Evolutionary conservation across 495 filamentous ascomycete species (phyloP).

Genomic region (Aspergillus haitiensis): DNA sequence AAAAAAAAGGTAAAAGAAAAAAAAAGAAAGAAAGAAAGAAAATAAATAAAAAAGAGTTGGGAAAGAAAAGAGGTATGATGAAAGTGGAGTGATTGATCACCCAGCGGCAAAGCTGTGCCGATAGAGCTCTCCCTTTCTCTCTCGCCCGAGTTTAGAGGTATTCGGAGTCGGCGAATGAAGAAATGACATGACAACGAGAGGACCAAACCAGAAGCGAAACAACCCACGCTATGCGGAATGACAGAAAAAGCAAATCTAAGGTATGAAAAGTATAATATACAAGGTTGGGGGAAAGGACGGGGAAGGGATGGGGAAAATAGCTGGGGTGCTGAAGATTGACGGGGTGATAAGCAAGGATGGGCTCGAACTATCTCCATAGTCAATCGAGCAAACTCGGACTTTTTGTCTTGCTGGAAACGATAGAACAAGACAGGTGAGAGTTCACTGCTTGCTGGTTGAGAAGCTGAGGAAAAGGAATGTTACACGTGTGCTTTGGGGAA

Average conservation of each 20-base stretch:
- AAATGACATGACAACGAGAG: slow-evolving; percentile 25
- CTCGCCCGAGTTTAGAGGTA: slow-evolving; percentile 8
- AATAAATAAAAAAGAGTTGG: neutral
- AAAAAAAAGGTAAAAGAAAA: neutral
- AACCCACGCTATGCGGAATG: slow-evolving; percentile 31
- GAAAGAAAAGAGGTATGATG: slow-evolving; percentile 3
- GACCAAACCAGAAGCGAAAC: slow-evolving; percentile 13
- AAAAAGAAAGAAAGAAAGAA: neutral
- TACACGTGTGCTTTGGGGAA: slow-evolving; percentile 24
- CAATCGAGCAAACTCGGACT: slow-evolving; percentile 1
- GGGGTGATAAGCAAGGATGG: slow-evolving; percentile 14
- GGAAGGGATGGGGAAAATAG: neutral
- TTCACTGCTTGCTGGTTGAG: slow-evolving; percentile 7
- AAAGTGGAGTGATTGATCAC: slow-evolving; percentile 13
- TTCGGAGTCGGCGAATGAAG: slow-evolving; percentile 21
- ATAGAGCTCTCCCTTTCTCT: neutral
- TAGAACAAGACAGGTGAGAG: neutral
- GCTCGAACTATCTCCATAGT: slow-evolving; percentile 1
- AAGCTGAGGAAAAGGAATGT: slow-evolving; percentile 11
- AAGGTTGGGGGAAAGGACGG: slow-evolving; percentile 11
- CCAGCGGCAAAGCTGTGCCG: slow-evolving; percentile 5
- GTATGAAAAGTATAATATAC: slow-evolving; percentile 13
- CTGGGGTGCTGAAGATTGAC: slow-evolving; percentile 13
- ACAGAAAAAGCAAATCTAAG: slow-evolving; percentile 15
- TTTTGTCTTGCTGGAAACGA: neutral